Percentiles rank a stretch among this genome's conserved stretches.
Evolutionary conservation across 2,329 filamentous ascomycete species (phyloP).

Genomic region (Dothistroma pini): DNA sequence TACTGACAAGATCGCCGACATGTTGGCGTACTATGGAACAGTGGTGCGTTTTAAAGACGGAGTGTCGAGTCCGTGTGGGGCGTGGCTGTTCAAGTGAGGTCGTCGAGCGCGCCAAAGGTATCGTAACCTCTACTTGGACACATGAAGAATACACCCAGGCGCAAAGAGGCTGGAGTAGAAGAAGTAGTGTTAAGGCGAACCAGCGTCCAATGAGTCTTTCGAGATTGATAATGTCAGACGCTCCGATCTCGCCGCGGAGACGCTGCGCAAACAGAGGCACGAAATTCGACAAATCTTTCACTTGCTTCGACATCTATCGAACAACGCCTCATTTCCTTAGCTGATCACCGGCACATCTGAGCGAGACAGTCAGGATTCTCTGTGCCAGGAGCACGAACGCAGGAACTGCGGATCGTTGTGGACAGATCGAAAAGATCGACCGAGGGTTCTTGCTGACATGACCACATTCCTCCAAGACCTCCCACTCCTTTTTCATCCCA

Average conservation of each 20-base stretch:
- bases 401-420: no score
- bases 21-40: conserved; percentile 38
- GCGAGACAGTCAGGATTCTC: no score
- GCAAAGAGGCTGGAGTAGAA: neutral
- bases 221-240: neutral
- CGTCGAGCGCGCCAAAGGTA: neutral
- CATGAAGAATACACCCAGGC: neutral
- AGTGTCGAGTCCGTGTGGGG: neutral
- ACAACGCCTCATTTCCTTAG: no score
- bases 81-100: neutral
- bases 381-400: no score
- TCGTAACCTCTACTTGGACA: neutral
- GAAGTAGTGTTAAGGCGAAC: neutral
- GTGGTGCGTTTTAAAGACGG: neutral
- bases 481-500: no score
- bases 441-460: no score
- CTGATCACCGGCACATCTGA: no score
- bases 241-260: neutral
- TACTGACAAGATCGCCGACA: conserved; percentile 96
- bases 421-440: no score
- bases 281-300: neutral
- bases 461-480: no score
- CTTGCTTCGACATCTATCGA: no score
- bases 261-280: neutral
- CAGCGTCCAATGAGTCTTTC: neutral